Evolutionary conservation across 192 early-diverging fungal genomes (phyloP), one percentile per base, ranked within the genome.

Genomic region (Coemansia sp.): DNA sequence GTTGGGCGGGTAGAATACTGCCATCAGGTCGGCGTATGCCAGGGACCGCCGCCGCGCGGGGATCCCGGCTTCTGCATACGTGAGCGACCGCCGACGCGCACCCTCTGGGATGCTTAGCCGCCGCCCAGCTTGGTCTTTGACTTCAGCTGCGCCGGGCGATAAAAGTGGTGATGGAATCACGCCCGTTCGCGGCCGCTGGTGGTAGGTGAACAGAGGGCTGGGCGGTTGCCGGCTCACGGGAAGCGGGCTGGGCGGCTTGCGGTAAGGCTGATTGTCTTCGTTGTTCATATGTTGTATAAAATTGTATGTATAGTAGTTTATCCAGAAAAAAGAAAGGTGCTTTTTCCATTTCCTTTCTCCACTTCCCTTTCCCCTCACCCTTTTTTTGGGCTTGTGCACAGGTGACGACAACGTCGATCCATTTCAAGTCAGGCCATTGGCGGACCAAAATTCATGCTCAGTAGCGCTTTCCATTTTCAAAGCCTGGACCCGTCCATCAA

Each of bases 1-100:
- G 72, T 66, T 72, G 10, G 80, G 75, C 66, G 80, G 80, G 42
- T 83, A 83, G 40, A 83, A 83, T 39, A 83, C 80, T 0, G 80
- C 80, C 80, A 83, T 83, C 39, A 83, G 72, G 47, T 83, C 80
- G 0, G 75, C 59, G 46, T 77, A 69, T 26, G 78, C 78, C 57
- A 80, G 73, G 9, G 73, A 75, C 44, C 73, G 73, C n/a, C 78
- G 73, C 37, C 78, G 35, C 14, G 35, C 77, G 11, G 64, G 23
- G 37, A 60, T 38, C 19, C 63, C 69, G 9, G 68, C 64, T 40
- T 82, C 79, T 10, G 67, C 74, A 21, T 70, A 76, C 11, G 70
- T 76, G 17, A 57, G 60, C 19, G 79, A 76, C 61, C 28, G 50
- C 17, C 74, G 70, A 21, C 70, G 53, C 2, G 23, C 43, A 9